Conservation (phyloP, 371 early-diverging fungal genomes). For the Mortierella sp. region DNA sequence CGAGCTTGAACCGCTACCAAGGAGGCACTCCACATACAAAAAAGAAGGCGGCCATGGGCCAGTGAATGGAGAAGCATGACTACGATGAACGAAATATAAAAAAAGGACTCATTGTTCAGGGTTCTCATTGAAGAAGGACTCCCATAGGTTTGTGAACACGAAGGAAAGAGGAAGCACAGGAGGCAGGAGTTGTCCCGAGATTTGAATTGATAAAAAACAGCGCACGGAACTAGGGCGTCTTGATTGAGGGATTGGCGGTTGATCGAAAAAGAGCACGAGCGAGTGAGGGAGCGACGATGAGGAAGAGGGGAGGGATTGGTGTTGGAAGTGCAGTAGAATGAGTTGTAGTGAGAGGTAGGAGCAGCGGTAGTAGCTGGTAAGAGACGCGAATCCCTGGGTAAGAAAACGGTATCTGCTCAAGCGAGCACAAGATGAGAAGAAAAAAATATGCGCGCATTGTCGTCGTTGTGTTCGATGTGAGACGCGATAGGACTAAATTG, state of each 20-base stretch:
- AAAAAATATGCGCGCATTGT: conserved; percentile 14
- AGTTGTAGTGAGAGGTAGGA: neutral
- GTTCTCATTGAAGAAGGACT: neutral
- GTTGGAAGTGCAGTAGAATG: neutral
- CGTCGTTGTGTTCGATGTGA: neutral
- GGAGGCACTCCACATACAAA: neutral
- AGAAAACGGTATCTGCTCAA: neutral
- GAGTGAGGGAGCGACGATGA: neutral
- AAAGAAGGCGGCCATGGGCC: neutral
- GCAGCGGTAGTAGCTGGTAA: neutral
- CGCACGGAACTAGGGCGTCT: neutral
- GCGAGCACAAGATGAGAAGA: neutral
- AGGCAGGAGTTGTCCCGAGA: neutral
- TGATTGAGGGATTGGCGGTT: neutral
- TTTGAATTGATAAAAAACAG: conserved; percentile 2
- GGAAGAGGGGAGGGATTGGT: neutral
- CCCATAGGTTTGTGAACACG: neutral
- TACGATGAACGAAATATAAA: neutral
- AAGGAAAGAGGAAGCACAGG: neutral
- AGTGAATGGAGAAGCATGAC: neutral
- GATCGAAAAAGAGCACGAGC: neutral
- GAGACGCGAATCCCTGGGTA: neutral
- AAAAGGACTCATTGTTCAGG: neutral
- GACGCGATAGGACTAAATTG: neutral
- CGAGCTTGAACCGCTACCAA: neutral